Conservation (phyloP, 2,329 filamentous ascomycete genomes). For the Hypoxylon sp. region DNA sequence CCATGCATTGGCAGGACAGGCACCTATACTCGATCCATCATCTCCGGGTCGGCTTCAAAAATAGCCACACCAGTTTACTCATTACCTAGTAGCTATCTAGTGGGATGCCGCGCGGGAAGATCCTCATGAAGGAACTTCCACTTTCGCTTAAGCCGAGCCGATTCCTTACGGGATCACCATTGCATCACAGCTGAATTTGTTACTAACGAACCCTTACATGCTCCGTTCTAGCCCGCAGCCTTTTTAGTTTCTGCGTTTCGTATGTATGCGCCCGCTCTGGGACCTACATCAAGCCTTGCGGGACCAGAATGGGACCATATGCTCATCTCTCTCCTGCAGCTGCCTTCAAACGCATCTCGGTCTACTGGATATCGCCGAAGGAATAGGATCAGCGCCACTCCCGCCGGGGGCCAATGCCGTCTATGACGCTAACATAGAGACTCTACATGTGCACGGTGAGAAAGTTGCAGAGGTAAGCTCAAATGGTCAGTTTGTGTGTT, state of each 20-base stretch:
- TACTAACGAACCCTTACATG: conserved; percentile 23
- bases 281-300: conserved; percentile 18
- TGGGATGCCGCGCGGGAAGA: conserved; percentile 24
- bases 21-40: conserved; percentile 24
- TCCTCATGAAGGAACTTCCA: conserved; percentile 34
- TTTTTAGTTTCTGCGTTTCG: conserved; percentile 20
- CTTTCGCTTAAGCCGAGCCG: conserved; percentile 36
- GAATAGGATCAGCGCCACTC: conserved; percentile 44
- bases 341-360: conserved; percentile 23
- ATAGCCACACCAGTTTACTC: conserved; percentile 13
- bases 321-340: conserved; percentile 15
- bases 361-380: conserved; percentile 42
- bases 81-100: conserved; percentile 15
- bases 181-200: conserved; percentile 25
- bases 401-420: conserved; percentile 36
- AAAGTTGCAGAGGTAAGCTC: conserved; percentile 7
- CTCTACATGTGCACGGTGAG: conserved; percentile 20
- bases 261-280: conserved; percentile 5
- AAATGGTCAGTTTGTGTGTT: conserved; percentile 10
- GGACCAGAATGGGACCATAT: conserved; percentile 14
- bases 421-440: conserved; percentile 28
- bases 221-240: not conserved
- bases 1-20: not conserved
- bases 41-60: conserved; percentile 24
- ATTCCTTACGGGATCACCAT: conserved; percentile 39